phyloP scores from a whole-genome alignment of 345 rosid genomes.

The Moricandia arvensis region DNA sequence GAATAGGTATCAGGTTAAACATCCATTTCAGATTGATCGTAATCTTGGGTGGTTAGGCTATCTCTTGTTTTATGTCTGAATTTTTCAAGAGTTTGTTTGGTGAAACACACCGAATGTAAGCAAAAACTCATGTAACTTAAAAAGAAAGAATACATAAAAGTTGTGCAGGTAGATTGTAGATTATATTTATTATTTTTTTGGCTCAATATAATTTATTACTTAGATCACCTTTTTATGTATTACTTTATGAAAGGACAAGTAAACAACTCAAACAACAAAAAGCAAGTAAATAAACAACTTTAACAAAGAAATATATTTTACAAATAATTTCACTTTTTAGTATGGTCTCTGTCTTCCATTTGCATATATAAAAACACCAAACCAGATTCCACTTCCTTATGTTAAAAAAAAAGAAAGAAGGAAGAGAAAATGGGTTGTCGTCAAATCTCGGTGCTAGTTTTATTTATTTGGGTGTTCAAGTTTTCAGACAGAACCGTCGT shows the following conservation, averaged over 20 bases:
- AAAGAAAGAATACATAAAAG: constrained; percentile 15
- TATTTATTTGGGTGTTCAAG: constrained; percentile 38
- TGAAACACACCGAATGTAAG: constrained; percentile 19
- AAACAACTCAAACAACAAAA: constrained; percentile 10
- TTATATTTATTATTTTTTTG: not conserved
- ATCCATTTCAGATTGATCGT: not conserved
- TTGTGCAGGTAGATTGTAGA: constrained; percentile 8
- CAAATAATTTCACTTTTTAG: constrained; percentile 8
- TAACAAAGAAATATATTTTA: not conserved
- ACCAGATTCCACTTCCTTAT: constrained; percentile 21
- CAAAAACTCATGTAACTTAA: constrained; percentile 12
- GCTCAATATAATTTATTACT: not conserved
- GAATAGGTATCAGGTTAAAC: not conserved
- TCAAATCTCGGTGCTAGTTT: constrained; percentile 34
- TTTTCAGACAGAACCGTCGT: constrained; percentile 26
- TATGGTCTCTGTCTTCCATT: constrained; percentile 24
- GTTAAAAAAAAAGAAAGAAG: not conserved
- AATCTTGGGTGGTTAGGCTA: not conserved
- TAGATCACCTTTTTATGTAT: not conserved
- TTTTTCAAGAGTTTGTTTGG: not conserved
- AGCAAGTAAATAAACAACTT: not conserved
- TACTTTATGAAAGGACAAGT: constrained; percentile 18
- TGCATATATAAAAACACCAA: constrained; percentile 5
- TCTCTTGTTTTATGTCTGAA: not conserved
- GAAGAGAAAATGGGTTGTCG: constrained; percentile 41